These are phyloP conservation scores for Colletotrichum chrysophilum DNA, from an alignment of 2,329 filamentous ascomycete genomes.

Conservation along the genomic window DNA sequence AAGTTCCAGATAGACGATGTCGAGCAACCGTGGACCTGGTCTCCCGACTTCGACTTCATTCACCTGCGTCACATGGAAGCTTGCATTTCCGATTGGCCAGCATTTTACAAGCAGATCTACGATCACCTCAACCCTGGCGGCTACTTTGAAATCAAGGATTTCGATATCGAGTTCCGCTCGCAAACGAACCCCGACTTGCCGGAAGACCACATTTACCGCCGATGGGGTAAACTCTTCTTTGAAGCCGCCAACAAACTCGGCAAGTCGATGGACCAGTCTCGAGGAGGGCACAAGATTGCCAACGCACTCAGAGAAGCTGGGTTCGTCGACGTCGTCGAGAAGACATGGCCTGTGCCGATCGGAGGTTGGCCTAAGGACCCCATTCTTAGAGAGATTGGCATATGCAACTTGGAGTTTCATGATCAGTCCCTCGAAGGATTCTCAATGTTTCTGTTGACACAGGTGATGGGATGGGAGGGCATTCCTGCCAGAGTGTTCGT, in stretches of 20 bases:
- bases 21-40: constrained; percentile 52
- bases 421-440: constrained; percentile 33
- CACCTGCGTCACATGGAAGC: constrained; percentile 60
- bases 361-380: constrained; percentile 27
- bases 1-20: constrained; percentile 66
- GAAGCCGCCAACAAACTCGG: constrained; percentile 30
- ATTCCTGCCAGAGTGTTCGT: constrained; percentile 28
- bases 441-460: constrained; percentile 29
- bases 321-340: constrained; percentile 21
- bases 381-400: constrained; percentile 26
- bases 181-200: constrained; percentile 21
- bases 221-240: constrained; percentile 32
- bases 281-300: constrained; percentile 24
- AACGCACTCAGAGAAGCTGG: constrained; percentile 17
- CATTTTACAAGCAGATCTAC: constrained; percentile 51
- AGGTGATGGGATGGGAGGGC: constrained; percentile 31
- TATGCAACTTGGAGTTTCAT: constrained; percentile 25
- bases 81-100: constrained; percentile 55
- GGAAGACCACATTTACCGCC: constrained; percentile 30
- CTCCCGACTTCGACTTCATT: constrained; percentile 60
- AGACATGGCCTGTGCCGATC: constrained; percentile 24
- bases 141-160: constrained; percentile 38
- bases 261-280: constrained; percentile 22
- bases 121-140: constrained; percentile 56
- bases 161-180: neutral